Conservation (phyloP, 2,329 filamentous ascomycete genomes). For the Apiospora sp. region DNA sequence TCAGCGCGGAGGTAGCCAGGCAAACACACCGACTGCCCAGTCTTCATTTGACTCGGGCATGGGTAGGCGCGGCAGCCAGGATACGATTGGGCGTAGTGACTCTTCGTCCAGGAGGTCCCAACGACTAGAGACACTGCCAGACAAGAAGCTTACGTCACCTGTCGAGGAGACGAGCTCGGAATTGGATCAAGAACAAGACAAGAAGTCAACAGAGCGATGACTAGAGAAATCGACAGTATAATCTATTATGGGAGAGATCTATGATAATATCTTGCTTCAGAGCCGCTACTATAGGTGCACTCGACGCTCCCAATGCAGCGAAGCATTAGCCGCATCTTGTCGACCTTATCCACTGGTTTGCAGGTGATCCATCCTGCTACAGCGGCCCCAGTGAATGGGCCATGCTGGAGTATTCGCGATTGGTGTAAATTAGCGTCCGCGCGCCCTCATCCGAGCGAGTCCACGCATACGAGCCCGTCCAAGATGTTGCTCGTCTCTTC, state of each 20-base stretch:
- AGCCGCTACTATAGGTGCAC: not conserved
- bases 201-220: constrained; percentile 13
- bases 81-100: constrained; percentile 50
- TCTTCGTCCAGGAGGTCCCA: constrained; percentile 42
- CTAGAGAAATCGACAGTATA: not conserved
- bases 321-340: not conserved
- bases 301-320: not conserved
- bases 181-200: constrained; percentile 24
- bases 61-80: constrained; percentile 58
- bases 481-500: not conserved
- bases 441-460: not conserved
- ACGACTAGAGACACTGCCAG: constrained; percentile 49
- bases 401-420: not conserved
- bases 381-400: not conserved
- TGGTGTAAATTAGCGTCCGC: not conserved
- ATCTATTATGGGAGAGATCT: not conserved
- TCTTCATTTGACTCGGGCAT: constrained; percentile 58
- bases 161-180: constrained; percentile 37
- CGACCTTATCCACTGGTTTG: not conserved
- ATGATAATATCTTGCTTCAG: not conserved
- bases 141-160: constrained; percentile 45
- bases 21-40: constrained; percentile 67
- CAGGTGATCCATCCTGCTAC: not conserved
- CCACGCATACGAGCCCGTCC: not conserved
- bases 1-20: constrained; percentile 71